A percentile compares a stretch with the other conserved stretches of the same genome.
Evolutionary conservation across 331 rosid species (phyloP).

Genomic region (Pyrus hybrid): DNA sequence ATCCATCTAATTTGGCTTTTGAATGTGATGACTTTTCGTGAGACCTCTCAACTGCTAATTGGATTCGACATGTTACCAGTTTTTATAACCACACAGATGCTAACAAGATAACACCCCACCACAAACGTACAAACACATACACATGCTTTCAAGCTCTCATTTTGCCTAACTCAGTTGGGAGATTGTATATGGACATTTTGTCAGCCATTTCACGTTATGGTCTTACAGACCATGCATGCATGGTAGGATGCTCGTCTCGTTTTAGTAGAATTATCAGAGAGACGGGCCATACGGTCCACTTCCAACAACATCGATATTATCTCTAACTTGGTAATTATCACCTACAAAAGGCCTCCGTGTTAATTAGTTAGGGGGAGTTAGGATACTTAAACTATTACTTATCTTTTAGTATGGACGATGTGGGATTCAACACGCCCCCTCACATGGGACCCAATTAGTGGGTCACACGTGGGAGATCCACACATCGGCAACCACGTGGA

Average conservation of each 20-base stretch:
- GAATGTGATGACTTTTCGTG: background rate
- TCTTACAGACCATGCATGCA: background rate
- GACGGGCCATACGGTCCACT: too few relatives aligned
- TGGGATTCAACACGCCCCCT: too few relatives aligned
- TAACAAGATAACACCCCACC: background rate
- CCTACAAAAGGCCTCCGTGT: too few relatives aligned
- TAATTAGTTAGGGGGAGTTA: too few relatives aligned
- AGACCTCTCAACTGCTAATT: background rate
- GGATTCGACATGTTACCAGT: background rate
- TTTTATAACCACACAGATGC: background rate
- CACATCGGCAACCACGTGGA: too few relatives aligned
- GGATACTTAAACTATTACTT: too few relatives aligned
- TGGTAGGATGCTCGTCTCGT: constrained; percentile 3
- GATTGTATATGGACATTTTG: background rate
- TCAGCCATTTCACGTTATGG: background rate
- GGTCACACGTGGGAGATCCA: too few relatives aligned
- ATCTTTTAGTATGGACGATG: too few relatives aligned
- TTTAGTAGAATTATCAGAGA: too few relatives aligned
- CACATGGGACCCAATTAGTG: too few relatives aligned
- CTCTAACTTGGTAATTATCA: too few relatives aligned
- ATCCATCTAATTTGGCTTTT: background rate
- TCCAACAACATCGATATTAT: too few relatives aligned
- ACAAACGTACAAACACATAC: background rate
- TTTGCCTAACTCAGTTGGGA: background rate
- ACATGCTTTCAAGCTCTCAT: background rate